These are phyloP conservation scores for Rhodosporidiobolus sp. DNA, from an alignment of 768 basidiomycete species.

Conservation along the genomic window DNA sequence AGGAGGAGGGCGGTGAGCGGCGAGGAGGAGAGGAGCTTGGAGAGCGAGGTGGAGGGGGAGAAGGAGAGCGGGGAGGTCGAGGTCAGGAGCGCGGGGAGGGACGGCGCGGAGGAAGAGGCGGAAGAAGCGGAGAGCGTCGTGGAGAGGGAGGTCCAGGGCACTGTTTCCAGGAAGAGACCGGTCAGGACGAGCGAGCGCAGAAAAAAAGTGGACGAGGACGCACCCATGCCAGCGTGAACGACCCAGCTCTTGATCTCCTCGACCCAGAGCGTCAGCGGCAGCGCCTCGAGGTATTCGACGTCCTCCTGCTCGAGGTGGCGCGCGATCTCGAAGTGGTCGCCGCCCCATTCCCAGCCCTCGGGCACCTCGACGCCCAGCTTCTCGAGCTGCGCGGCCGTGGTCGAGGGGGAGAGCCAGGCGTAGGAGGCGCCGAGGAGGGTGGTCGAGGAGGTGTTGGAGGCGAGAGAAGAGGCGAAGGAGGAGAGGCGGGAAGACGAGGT, in stretches of 20 bases:
- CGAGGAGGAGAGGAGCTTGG: conserved; percentile 8
- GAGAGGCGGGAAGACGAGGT: conserved; percentile 2
- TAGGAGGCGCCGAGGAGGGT: conserved; percentile 18
- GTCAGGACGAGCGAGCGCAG: neutral
- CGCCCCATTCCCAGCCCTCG: conserved; percentile 33
- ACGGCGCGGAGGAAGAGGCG: neutral
- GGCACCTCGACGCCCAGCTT: conserved; percentile 30
- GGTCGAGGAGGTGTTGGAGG: neutral
- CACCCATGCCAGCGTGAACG: conserved; percentile 39
- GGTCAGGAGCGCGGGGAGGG: neutral
- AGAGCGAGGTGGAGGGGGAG: conserved; percentile 2
- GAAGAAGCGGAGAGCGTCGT: neutral
- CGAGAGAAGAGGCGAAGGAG: neutral
- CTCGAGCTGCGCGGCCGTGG: neutral
- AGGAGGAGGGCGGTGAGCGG: conserved; percentile 20
- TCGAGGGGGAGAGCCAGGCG: conserved; percentile 15
- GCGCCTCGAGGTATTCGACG: conserved; percentile 14
- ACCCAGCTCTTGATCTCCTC: conserved; percentile 31
- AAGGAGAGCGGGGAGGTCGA: conserved; percentile 17
- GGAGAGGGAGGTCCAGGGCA: conserved; percentile 20
- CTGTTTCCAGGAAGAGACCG: neutral
- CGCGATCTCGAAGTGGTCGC: conserved; percentile 36
- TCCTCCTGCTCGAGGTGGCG: conserved; percentile 14
- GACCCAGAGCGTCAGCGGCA: conserved; percentile 34
- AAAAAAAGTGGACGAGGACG: neutral